Percentiles rank a stretch among this genome's conserved stretches.
Evolutionary conservation across 805 yeast genomes (phyloP).

Genomic region (Yarrowia divulgata): DNA sequence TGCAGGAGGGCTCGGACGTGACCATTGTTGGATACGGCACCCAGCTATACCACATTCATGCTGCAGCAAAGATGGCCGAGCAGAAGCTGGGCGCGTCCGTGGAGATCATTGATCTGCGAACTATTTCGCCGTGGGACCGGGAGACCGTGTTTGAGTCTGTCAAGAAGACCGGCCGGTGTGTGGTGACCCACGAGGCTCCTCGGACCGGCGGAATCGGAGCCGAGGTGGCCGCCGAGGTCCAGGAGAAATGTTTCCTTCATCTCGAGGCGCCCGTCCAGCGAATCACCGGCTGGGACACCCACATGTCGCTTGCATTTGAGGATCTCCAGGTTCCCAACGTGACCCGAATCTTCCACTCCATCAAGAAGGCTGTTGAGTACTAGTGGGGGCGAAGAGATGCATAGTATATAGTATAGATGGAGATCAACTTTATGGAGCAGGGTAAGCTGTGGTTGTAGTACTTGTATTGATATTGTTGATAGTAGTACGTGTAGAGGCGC

Average conservation of each 20-base stretch:
- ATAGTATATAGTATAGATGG: constrained; percentile 3
- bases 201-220: constrained; percentile 94
- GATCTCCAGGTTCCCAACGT: constrained; percentile 94
- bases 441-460: too few relatives aligned
- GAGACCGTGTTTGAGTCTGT: constrained; percentile 80
- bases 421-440: too few relatives aligned
- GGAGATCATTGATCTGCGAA: constrained; percentile 88
- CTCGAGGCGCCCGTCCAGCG: constrained; percentile 94
- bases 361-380: constrained; percentile 46
- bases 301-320: constrained; percentile 94
- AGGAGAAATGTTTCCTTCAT: constrained; percentile 92
- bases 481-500: too few relatives aligned
- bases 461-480: too few relatives aligned
- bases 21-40: constrained; percentile 86
- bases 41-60: constrained; percentile 75
- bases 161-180: constrained; percentile 82
- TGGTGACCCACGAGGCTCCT: constrained; percentile 91
- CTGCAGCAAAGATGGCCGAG: constrained; percentile 82
- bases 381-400: constrained; percentile 28
- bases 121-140: constrained; percentile 90
- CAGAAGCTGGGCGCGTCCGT: constrained; percentile 80
- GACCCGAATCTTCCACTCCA: constrained; percentile 48
- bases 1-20: constrained; percentile 81
- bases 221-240: constrained; percentile 90
- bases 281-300: constrained; percentile 97